phyloP scores from a whole-genome alignment of 2,329 filamentous ascomycete species.

The Beauveria australis region DNA sequence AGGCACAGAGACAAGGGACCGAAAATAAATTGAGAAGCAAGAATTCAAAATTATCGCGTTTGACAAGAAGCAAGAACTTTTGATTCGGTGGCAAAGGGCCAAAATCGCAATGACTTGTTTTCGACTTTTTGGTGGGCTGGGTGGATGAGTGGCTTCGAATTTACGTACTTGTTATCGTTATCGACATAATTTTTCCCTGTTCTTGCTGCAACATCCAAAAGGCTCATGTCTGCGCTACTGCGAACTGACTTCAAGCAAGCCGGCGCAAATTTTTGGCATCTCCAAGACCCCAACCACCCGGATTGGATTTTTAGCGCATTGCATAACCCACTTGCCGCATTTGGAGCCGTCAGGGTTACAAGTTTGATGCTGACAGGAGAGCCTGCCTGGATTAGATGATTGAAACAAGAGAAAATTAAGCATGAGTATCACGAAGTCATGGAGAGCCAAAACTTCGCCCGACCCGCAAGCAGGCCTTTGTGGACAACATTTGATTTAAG shows the following conservation, averaged over 20 bases:
- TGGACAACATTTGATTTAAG: no score
- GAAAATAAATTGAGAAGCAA: slow-evolving; percentile 17
- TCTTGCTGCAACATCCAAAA: background rate
- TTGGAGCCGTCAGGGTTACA: background rate
- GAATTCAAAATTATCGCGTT: slow-evolving; percentile 14
- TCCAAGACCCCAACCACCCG: slow-evolving; percentile 5
- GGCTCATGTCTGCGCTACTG: background rate
- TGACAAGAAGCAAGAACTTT: background rate
- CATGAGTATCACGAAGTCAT: background rate
- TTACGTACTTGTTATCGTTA: slow-evolving; percentile 10
- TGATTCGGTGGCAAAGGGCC: background rate
- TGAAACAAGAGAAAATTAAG: background rate
- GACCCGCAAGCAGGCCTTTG: no score
- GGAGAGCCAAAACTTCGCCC: background rate
- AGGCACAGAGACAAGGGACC: slow-evolving; percentile 17
- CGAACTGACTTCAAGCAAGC: background rate
- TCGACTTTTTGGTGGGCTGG: slow-evolving; percentile 10
- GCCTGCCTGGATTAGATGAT: background rate
- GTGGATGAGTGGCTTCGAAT: slow-evolving; percentile 3
- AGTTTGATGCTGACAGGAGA: background rate
- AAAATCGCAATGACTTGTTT: background rate
- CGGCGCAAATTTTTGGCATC: background rate
- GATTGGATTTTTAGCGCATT: background rate
- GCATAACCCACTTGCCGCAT: slow-evolving; percentile 7
- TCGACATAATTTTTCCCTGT: background rate